A percentile compares a stretch with the other conserved stretches of the same genome.
phyloP scores from a whole-genome alignment of 1,284 basidiomycete species.

The Irpex sp. region DNA sequence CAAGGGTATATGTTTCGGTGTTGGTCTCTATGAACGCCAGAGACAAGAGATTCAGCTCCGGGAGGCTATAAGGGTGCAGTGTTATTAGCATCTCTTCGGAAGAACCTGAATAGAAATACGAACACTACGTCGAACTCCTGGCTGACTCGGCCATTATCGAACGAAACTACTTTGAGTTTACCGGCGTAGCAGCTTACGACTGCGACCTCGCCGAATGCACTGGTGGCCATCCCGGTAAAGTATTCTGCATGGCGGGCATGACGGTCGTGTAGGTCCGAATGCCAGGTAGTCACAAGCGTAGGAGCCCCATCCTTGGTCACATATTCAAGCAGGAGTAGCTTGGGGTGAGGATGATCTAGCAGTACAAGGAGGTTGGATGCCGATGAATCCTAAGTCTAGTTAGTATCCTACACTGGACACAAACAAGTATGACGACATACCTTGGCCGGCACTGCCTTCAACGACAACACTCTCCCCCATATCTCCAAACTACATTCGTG shows the following conservation, averaged over 20 bases:
- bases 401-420: slow-evolving; percentile 1
- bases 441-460: slow-evolving; percentile 50
- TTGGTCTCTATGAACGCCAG: slow-evolving; percentile 56
- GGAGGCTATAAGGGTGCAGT: slow-evolving; percentile 43
- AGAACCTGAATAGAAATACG: slow-evolving; percentile 24
- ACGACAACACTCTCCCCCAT: slow-evolving; percentile 58
- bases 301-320: slow-evolving; percentile 32
- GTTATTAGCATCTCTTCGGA: no score
- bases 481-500: slow-evolving; percentile 56
- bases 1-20: slow-evolving; percentile 48
- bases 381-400: slow-evolving; percentile 33
- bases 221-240: slow-evolving; percentile 59
- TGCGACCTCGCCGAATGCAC: slow-evolving; percentile 57
- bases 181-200: slow-evolving; percentile 64
- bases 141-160: slow-evolving; percentile 51
- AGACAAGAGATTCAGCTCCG: slow-evolving; percentile 73
- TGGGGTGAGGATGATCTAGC: slow-evolving; percentile 71
- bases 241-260: slow-evolving; percentile 60
- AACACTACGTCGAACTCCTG: slow-evolving; percentile 64
- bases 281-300: slow-evolving; percentile 37
- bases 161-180: slow-evolving; percentile 57
- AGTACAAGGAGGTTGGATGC: slow-evolving; percentile 57
- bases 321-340: slow-evolving; percentile 59
- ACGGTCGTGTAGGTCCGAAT: slow-evolving; percentile 51
- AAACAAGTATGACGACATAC: slow-evolving; percentile 33